Evolutionary conservation across 106 monocot genomes (phyloP).

Genomic region (Narthecium ossifragum): DNA sequence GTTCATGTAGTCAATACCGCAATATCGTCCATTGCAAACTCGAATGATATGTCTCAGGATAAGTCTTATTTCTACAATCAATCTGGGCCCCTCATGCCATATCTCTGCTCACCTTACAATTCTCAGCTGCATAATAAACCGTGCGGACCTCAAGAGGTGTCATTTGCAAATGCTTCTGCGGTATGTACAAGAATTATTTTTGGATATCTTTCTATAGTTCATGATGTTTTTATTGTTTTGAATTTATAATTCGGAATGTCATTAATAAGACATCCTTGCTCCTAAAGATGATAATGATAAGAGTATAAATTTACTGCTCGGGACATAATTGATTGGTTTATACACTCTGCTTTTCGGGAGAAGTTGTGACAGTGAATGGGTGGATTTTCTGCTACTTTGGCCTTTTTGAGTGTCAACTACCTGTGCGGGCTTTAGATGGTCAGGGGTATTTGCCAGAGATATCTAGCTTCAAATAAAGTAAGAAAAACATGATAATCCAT

Average conservation of each 20-base stretch:
- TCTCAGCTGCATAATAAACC: constrained; percentile 26
- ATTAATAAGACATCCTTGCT: background rate
- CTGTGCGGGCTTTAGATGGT: too few species aligned
- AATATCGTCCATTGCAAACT: constrained; percentile 45
- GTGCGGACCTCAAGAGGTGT: constrained; percentile 46
- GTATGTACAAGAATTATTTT: constrained; percentile 20
- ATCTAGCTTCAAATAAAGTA: too few species aligned
- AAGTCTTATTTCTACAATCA: constrained; percentile 45
- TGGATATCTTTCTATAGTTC: background rate
- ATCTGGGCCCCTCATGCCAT: constrained; percentile 51
- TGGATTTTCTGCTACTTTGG: too few species aligned
- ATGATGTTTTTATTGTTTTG: background rate
- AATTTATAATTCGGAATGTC: background rate
- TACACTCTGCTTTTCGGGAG: too few species aligned
- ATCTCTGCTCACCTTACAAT: constrained; percentile 76
- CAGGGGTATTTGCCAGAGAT: too few species aligned
- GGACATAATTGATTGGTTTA: too few species aligned
- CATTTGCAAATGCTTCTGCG: constrained; percentile 56
- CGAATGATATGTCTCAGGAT: constrained; percentile 8
- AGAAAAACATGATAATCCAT: too few species aligned
- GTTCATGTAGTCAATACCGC: constrained; percentile 62
- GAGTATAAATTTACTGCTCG: too few species aligned
- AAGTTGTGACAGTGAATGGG: too few species aligned
- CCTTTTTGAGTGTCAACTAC: too few species aligned
- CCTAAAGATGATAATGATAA: too few species aligned